These are phyloP conservation scores for Saccharomyces jurei DNA, from an alignment of 805 yeast genomes.

Conservation along the genomic window DNA sequence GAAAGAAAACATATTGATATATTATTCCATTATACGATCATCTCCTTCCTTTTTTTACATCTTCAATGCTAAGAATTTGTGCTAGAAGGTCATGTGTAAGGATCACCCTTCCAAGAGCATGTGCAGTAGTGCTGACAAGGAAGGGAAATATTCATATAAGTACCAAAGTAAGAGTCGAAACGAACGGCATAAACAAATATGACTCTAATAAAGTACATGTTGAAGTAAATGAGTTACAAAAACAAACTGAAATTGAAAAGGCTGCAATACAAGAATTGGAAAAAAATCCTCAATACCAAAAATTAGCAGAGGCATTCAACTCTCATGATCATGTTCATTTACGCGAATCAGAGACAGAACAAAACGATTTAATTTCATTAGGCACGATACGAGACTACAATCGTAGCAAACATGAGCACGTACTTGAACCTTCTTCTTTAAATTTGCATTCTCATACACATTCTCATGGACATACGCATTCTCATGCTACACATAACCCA, in stretches of 20 bases:
- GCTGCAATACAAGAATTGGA: conserved; percentile 12
- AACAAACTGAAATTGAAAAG: conserved; percentile 5
- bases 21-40: neutral
- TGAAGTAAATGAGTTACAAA: neutral
- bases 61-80: neutral
- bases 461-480: conserved; percentile 17
- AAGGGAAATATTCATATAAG: neutral
- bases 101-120: neutral
- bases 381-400: conserved; percentile 28
- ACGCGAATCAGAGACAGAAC: conserved; percentile 36
- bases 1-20: neutral
- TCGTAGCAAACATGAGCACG: conserved; percentile 31
- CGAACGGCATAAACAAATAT: conserved; percentile 5
- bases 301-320: conserved; percentile 13
- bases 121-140: neutral
- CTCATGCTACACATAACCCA: conserved; percentile 20
- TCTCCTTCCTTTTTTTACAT: neutral
- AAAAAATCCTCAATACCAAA: conserved; percentile 12
- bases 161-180: neutral
- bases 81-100: neutral
- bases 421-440: neutral
- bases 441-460: conserved; percentile 8
- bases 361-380: conserved; percentile 33
- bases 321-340: conserved; percentile 4
- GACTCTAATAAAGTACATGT: conserved; percentile 5